Percentiles rank a stretch among this genome's conserved stretches.
Conservation (phyloP, 176 grass and related monocot genomes). For the Canna indica region DNA sequence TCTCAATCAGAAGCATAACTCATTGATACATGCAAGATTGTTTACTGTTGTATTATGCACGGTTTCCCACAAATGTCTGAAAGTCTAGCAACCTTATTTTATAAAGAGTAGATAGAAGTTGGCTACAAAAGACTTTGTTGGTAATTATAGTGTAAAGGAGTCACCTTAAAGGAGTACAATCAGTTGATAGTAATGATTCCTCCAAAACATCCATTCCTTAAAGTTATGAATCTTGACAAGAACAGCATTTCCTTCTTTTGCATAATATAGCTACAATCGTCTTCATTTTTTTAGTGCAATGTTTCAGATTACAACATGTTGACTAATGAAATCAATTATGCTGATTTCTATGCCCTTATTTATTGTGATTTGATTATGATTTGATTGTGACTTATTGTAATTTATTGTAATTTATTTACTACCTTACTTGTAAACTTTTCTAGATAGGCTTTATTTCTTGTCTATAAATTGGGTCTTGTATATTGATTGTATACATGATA, state of each 20-base stretch:
- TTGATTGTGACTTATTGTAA: too few species aligned
- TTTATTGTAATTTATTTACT: too few species aligned
- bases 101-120: background rate
- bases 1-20: background rate
- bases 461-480: too few species aligned
- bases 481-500: too few species aligned
- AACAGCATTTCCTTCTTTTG: background rate
- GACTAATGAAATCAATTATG: too few species aligned
- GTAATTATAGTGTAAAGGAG: background rate
- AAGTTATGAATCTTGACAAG: background rate
- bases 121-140: too few species aligned
- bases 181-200: background rate
- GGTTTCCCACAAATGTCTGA: background rate
- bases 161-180: background rate
- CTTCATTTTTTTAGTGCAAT: background rate
- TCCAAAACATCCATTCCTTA: background rate
- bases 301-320: background rate
- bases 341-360: too few species aligned
- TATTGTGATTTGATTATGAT: too few species aligned
- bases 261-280: background rate
- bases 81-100: background rate
- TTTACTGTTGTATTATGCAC: background rate
- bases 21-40: background rate
- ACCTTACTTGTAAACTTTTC: too few species aligned
- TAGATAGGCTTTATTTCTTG: too few species aligned